Evolutionary conservation across 2,329 filamentous ascomycete genomes (phyloP), one percentile per base, ranked within the genome.

Genomic region (Waltergamsia citrina): DNA sequence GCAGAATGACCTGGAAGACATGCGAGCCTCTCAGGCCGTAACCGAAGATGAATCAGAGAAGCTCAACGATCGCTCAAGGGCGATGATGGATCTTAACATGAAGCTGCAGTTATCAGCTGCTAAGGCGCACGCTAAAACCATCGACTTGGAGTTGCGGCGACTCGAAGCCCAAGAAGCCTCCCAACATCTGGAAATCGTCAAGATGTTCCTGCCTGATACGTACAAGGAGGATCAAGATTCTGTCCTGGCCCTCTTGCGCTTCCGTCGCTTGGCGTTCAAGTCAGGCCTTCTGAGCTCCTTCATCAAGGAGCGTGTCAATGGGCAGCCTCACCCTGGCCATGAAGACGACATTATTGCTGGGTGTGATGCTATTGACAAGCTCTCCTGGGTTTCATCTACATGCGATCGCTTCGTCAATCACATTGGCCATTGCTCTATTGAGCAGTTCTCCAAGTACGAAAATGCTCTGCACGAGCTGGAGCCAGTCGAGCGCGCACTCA

Each of bases 71-170:
- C 82, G 86, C 41, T 94, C 90, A 29, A 78, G 87, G 41, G 87
- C 90, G 35, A 94, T 98, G 81, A 84, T 94, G 75, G 90, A 98
- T 50, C 71, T 98, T 29, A 96, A 96, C 57, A 75, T 90, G 71
- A 93, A 94, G 60, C 71, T 98, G 28, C 90, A 94, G 51, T 74
- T 84, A 36, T 93, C 87, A 10, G 87, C 87, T 9, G 75, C 86
- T 26, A 94, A 94, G 63, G 83, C 90, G 3, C 90, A 94, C 54
- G 80, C 85, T 49, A 96, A 94, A 63, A 87, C 87, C 0, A 94
- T 98, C 41, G 88, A 95, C 44, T 69, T 95, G 20, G 88, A 96
- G 54, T 65, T 96, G 37, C 76, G 82, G 34, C 81, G 83, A 37
- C 73, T 96, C 51, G 86, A 94, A 47, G 87, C 88, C 0, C 81